Evolutionary conservation across 805 yeast genomes (phyloP).

Genomic region (Kluyveromyces aestuarii): DNA sequence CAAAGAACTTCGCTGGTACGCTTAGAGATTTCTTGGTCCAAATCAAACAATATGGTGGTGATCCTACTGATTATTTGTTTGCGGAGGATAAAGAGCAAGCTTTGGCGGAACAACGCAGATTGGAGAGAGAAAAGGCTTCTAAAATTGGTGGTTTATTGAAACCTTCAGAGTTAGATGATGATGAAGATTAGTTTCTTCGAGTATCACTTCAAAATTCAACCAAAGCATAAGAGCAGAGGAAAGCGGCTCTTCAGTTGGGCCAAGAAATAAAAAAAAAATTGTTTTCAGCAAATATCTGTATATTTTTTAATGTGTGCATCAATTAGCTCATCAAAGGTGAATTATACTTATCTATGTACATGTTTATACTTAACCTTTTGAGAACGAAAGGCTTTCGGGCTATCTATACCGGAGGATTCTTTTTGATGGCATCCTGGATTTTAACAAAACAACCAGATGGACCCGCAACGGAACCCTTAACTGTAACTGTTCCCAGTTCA

Average conservation of each 20-base stretch:
- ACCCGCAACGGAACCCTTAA: constrained; percentile 90
- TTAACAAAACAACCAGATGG: constrained; percentile 67
- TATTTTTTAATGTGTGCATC: background rate
- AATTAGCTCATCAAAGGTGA: background rate
- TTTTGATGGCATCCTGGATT: constrained; percentile 70
- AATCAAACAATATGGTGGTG: constrained; percentile 92
- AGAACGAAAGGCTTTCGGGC: background rate
- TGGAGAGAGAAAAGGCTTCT: constrained; percentile 72
- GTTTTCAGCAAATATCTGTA: background rate
- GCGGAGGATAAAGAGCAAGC: constrained; percentile 88
- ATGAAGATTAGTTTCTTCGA: constrained; percentile 11
- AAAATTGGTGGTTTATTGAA: constrained; percentile 89
- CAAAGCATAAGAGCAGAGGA: background rate
- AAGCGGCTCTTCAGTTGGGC: background rate
- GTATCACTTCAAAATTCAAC: background rate
- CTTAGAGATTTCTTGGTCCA: constrained; percentile 94
- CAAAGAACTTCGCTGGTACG: constrained; percentile 66
- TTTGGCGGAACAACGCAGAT: constrained; percentile 52
- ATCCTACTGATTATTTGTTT: constrained; percentile 85
- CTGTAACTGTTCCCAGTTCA: constrained; percentile 68
- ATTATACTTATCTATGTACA: background rate
- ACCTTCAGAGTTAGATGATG: constrained; percentile 91
- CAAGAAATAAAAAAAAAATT: background rate
- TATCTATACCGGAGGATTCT: constrained; percentile 7
- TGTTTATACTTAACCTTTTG: background rate